Base-by-base conservation (phyloP, 768 basidiomycete genomes). In the Phaffia tasmanica region DNA sequence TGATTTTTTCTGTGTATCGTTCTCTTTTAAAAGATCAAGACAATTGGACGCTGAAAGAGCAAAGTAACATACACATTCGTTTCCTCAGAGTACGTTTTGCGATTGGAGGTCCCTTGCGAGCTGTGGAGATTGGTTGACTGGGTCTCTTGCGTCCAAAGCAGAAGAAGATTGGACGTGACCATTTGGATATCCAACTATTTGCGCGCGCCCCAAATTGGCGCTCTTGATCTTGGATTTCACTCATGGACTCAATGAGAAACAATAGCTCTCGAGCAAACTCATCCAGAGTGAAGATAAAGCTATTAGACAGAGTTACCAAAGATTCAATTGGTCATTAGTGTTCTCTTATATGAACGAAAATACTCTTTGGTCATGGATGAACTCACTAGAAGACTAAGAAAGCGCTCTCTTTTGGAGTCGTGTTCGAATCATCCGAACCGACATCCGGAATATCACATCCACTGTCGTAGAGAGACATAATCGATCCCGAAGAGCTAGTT, bases 201-300 rank as follows among this genome's bases (percentile, higher is more conserved):
- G 23, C 1, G 16, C 35, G 57, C 18, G 57, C n/a, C 29, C 53
- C 50, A 11, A 29, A n/a, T 14, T 35, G 21, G 7, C 18, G 14
- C 23, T 59, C 54, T 16, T 64, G 57, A 21, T 49, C 27, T 18
- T 32, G 48, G 30, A 97, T 85, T 64, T 85, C 81, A 60, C 84
- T 81, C 81, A 97, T 88, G 9, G 88, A 85, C 73, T 92, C 88
- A 0, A 89, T 81, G 15, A 98, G 83, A 23, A 83, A 84, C 42
- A 86, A 79, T 60, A 94, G 76, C 75, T 98, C 94, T 66, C 82
- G 80, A 9, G 89, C 83, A 74, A 97, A 97, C 74, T 98, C 95
- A 76, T 99, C 91, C 54, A 97, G 75, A 0, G 91, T 94, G 77
- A 97, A 99, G 70, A 95, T 87, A 77, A 94, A 97, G 79, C 92